Conservation (phyloP, 257 asterid genomes). For the Rubia yunnanensis region DNA sequence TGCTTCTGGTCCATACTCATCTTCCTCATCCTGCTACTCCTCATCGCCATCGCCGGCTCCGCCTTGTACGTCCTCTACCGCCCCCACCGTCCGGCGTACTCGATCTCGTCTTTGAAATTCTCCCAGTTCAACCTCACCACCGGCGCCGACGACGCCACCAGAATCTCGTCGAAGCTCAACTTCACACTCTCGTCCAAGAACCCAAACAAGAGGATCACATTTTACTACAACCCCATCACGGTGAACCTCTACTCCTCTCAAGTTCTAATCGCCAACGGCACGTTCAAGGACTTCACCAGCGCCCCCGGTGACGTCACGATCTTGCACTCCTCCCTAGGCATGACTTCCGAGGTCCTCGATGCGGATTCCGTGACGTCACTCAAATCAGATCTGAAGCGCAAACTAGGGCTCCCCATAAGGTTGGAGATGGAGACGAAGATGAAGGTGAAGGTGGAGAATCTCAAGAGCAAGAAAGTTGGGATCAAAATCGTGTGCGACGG, state of each 20-base stretch:
- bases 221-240: slow-evolving; percentile 41
- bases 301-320: slow-evolving; percentile 29
- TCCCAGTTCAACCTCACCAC: slow-evolving; percentile 63
- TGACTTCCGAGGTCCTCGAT: slow-evolving; percentile 35
- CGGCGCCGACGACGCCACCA: slow-evolving; percentile 58
- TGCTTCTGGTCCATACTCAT: slow-evolving; percentile 37
- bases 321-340: slow-evolving; percentile 36
- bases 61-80: slow-evolving; percentile 65
- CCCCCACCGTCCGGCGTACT: slow-evolving; percentile 60
- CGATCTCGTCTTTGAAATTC: slow-evolving; percentile 55
- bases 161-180: slow-evolving; percentile 51
- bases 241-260: slow-evolving; percentile 24
- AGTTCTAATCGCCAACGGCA: slow-evolving; percentile 39
- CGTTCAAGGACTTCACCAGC: slow-evolving; percentile 39
- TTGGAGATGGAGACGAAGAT: slow-evolving; percentile 61
- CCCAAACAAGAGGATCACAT: slow-evolving; percentile 46
- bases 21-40: slow-evolving; percentile 38
- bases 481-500: slow-evolving; percentile 64
- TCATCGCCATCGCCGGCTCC: slow-evolving; percentile 56
- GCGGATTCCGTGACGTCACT: slow-evolving; percentile 38
- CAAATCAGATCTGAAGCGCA: slow-evolving; percentile 53
- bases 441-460: slow-evolving; percentile 53
- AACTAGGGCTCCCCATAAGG: slow-evolving; percentile 45
- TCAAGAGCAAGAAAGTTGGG: slow-evolving; percentile 60
- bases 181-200: slow-evolving; percentile 56